Percentiles rank a stretch among this genome's conserved stretches.
These are phyloP conservation scores for Rosa persica DNA, from an alignment of 306 rosid species.

Conservation along the genomic window DNA sequence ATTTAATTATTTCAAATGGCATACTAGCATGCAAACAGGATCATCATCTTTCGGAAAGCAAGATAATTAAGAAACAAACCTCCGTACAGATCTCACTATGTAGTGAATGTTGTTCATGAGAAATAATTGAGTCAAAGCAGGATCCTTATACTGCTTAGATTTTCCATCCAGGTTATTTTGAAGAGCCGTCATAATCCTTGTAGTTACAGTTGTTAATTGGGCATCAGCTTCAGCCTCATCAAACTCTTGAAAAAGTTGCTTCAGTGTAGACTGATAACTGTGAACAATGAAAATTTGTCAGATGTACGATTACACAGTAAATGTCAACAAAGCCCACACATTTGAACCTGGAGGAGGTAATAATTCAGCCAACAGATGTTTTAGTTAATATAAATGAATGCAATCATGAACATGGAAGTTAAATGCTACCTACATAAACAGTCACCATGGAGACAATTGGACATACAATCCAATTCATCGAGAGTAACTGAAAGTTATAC, in stretches of 20 bases:
- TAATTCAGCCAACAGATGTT: neutral
- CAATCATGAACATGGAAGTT: neutral
- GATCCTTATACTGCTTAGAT: constrained; percentile 89
- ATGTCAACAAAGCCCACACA: neutral
- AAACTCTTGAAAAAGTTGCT: constrained; percentile 81
- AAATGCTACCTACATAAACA: neutral
- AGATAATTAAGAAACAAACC: constrained; percentile 41
- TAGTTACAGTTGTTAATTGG: constrained; percentile 71
- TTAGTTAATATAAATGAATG: neutral
- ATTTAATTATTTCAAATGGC: constrained; percentile 17
- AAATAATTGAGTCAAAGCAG: constrained; percentile 84
- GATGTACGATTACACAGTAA: neutral
- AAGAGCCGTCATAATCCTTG: constrained; percentile 93
- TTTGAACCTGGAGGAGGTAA: neutral
- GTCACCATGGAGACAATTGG: neutral
- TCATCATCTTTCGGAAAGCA: neutral
- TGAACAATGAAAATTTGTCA: constrained; percentile 20
- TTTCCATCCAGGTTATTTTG: constrained; percentile 95
- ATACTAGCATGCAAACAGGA: constrained; percentile 18
- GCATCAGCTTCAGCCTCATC: constrained; percentile 61
- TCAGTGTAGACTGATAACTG: constrained; percentile 83
- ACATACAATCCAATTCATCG: neutral
- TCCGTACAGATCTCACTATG: constrained; percentile 93
- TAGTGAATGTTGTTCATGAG: constrained; percentile 99
- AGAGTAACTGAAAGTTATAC: neutral